These are phyloP conservation scores for Podila minutissima DNA, from an alignment of 192 early-diverging fungal genomes.

Conservation along the genomic window DNA sequence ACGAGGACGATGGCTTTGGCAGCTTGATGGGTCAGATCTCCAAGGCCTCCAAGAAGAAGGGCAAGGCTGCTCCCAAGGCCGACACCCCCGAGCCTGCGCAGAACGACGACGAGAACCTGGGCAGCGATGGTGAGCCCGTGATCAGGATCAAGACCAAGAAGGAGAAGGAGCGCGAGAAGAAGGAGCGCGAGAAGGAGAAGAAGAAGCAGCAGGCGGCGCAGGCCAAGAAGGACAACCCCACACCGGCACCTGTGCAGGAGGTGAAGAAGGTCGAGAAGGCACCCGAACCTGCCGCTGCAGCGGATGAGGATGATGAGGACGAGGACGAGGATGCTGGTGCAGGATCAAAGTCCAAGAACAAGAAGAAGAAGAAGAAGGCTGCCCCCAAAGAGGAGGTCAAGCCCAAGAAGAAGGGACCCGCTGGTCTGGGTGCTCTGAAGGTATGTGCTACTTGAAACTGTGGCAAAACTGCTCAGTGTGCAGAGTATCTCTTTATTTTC, in stretches of 20 bases:
- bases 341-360: conserved; percentile 63
- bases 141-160: conserved; percentile 82
- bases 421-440: conserved; percentile 62
- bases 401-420: conserved; percentile 68
- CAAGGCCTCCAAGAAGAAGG: conserved; percentile 56
- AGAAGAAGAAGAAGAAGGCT: conserved; percentile 66
- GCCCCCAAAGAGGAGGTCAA: conserved; percentile 62
- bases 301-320: conserved; percentile 26
- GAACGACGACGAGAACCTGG: conserved; percentile 46
- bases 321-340: conserved; percentile 54
- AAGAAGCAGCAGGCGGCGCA: conserved; percentile 59
- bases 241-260: conserved; percentile 19
- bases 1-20: conserved; percentile 74
- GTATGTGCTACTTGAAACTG: conserved; percentile 32
- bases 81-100: conserved; percentile 48
- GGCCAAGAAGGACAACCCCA: conserved; percentile 53
- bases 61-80: conserved; percentile 53
- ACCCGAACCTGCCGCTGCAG: conserved; percentile 32
- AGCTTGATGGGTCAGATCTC: conserved; percentile 69
- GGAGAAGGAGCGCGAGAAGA: conserved; percentile 88
- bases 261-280: conserved; percentile 51
- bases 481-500: not conserved
- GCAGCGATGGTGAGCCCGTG: conserved; percentile 40
- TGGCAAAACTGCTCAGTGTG: not conserved
- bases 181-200: conserved; percentile 76